phyloP scores from a whole-genome alignment of 2,329 filamentous ascomycete species.

The Chalaropsis thielavioides region DNA sequence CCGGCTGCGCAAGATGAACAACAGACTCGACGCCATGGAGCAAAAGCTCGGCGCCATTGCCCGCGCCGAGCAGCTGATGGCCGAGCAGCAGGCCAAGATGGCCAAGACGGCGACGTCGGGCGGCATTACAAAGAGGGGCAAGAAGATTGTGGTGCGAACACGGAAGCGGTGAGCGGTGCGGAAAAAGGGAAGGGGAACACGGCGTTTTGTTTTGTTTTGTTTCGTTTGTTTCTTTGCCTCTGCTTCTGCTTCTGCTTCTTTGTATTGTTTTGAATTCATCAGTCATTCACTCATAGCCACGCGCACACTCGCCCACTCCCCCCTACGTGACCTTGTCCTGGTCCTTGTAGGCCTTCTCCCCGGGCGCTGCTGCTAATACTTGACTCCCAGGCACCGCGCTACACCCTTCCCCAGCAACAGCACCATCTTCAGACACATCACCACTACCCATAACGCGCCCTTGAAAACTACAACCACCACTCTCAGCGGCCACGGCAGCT shows the following conservation, averaged over 20 bases:
- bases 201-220: conserved; percentile 17
- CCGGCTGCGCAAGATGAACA: conserved; percentile 31
- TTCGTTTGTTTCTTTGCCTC: neutral
- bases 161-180: conserved; percentile 38
- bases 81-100: conserved; percentile 47
- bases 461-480: conserved; percentile 41
- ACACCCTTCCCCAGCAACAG: conserved; percentile 36
- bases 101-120: conserved; percentile 49
- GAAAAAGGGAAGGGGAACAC: conserved; percentile 10
- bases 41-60: conserved; percentile 41
- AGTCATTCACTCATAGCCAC: conserved; percentile 5
- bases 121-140: conserved; percentile 43
- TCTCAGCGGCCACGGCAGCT: conserved; percentile 36
- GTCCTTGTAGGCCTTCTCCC: too few relatives aligned
- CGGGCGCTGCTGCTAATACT: neutral
- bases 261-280: neutral
- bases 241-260: neutral
- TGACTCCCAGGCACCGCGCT: conserved; percentile 34
- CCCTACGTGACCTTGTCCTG: too few relatives aligned
- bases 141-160: conserved; percentile 48
- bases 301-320: neutral
- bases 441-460: conserved; percentile 43
- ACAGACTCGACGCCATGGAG: conserved; percentile 35
- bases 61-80: conserved; percentile 42
- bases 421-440: conserved; percentile 40